Percentiles rank a stretch among this genome's conserved stretches.
Conservation (phyloP, 305 asterid species). For the Fraxinus velutina region DNA sequence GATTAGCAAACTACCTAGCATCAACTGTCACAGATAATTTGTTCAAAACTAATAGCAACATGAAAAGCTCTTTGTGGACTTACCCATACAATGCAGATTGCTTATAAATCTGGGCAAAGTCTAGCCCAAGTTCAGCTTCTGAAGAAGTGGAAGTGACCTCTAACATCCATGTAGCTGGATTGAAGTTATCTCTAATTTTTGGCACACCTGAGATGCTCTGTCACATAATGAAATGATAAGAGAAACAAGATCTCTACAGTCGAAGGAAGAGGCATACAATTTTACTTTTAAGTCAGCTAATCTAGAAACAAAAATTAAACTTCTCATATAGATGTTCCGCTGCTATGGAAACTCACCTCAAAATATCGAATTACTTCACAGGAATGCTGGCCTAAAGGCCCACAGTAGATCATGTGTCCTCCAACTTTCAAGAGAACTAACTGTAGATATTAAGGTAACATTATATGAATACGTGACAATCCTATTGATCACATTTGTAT, state of each 20-base stretch:
- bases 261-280: neutral
- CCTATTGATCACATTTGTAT: neutral
- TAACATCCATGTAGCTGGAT: constrained; percentile 94
- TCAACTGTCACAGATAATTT: neutral
- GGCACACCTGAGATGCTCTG: constrained; percentile 66
- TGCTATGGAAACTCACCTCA: constrained; percentile 50
- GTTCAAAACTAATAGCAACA: neutral
- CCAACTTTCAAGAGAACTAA: constrained; percentile 69
- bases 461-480: neutral
- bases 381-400: constrained; percentile 65
- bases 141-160: constrained; percentile 70
- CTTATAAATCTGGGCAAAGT: constrained; percentile 63
- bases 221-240: neutral
- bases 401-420: constrained; percentile 70
- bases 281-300: neutral
- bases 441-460: constrained; percentile 29
- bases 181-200: constrained; percentile 50
- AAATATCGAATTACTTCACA: constrained; percentile 57
- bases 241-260: neutral
- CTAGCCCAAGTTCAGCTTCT: constrained; percentile 58
- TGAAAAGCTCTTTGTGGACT: constrained; percentile 21
- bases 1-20: neutral
- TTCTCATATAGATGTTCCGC: neutral
- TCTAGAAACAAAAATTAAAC: neutral
- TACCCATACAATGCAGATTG: constrained; percentile 52